Base-by-base conservation (phyloP, 768 basidiomycete genomes). In the Lentinula raphanica region DNA sequence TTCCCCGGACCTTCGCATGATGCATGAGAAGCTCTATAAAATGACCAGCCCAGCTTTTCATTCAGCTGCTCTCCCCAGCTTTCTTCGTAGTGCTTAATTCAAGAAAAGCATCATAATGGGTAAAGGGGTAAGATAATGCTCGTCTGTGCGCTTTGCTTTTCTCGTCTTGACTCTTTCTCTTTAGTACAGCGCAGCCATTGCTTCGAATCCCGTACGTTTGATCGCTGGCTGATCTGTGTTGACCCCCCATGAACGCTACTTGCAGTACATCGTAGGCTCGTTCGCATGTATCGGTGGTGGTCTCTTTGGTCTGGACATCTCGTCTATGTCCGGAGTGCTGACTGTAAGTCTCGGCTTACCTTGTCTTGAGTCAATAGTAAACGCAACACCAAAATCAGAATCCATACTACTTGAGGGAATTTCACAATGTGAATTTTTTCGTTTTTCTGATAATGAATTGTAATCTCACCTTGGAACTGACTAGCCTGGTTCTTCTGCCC, bases 201-300 rank as follows among this genome's bases (percentile, higher is more conserved):
- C 83, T 48, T 70, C 75, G 23, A 84, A 85, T 68, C 83, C 83
- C n/a, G 82, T 84, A 63, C 29, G 65, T 63, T 32, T 11, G 19
- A n/a, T 40, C 4, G 40, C 21, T 19, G 48, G 15, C 46, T 45
- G n/a, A 9, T 45, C n/a, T 1, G 32, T 31, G 46, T 58, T 19
- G 27, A 5, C 8, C 5, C 13, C 21, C 25, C 54, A 51, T 17
- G 19, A 25, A 45, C 23, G 17, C 42, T n/a, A n/a, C n/a, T 49
- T 21, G 28, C 60, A 89, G 87, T 89, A 89, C 68, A 69, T 89
- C 58, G 88, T 90, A 56, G 88, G 88, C 29, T 83, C 86, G 17
- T 90, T 90, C 71, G 88, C 88, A 69, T 90, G 88, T 68, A 89
- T 90, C 61, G 88, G 88, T 36, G 87, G 88, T 63, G 86, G 86